A percentile compares a stretch with the other conserved stretches of the same genome.
Conservation (phyloP, 2,329 filamentous ascomycete species). For the Trichoderma aggressivum region DNA sequence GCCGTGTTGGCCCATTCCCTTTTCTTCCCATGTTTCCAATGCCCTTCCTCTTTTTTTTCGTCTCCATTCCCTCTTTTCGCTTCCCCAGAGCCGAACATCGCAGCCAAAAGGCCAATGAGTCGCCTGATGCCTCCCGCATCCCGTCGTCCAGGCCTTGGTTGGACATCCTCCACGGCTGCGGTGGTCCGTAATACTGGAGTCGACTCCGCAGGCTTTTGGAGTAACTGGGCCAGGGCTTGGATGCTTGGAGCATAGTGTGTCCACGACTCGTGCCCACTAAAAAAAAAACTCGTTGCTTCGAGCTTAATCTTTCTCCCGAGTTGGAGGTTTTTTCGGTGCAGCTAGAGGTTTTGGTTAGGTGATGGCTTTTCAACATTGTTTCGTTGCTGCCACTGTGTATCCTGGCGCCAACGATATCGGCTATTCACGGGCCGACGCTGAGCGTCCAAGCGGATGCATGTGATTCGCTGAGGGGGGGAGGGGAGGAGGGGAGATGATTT, state of each 20-base stretch:
- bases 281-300: background rate
- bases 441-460: constrained; percentile 16
- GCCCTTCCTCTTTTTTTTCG: background rate
- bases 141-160: background rate
- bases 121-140: background rate
- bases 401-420: constrained; percentile 22
- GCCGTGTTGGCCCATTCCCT: background rate
- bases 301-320: constrained; percentile 18
- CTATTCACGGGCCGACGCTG: constrained; percentile 22
- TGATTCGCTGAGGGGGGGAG: constrained; percentile 16
- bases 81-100: background rate
- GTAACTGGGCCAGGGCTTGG: background rate
- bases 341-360: constrained; percentile 10
- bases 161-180: background rate
- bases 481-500: background rate
- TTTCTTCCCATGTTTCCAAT: background rate
- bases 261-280: constrained; percentile 1
- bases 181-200: constrained; percentile 4
- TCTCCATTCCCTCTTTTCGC: background rate
- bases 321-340: background rate
- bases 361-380: background rate
- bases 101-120: background rate
- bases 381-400: background rate
- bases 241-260: constrained; percentile 7
- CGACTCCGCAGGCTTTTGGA: constrained; percentile 6